Percentiles rank a stretch among this genome's conserved stretches.
These are phyloP conservation scores for Monilinia fructigena DNA, from an alignment of 2,329 filamentous ascomycete genomes.

Conservation along the genomic window DNA sequence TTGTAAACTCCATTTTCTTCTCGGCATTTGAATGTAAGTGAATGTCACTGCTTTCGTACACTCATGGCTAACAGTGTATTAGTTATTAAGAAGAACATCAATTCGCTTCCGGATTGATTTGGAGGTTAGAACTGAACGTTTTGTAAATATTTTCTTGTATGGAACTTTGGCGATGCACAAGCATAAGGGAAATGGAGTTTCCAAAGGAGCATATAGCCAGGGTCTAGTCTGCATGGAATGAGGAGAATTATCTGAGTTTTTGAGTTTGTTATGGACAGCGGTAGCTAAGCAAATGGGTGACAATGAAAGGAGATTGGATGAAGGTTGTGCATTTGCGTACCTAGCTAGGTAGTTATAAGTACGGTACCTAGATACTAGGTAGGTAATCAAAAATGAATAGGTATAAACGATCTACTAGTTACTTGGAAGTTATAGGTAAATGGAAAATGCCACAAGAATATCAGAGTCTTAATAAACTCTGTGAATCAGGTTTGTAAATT, in stretches of 20 bases:
- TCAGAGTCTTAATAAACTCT: too few relatives aligned
- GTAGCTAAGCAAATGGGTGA: conserved; percentile 4
- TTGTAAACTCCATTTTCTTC: conserved; percentile 88
- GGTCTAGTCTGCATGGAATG: neutral
- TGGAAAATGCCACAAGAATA: neutral
- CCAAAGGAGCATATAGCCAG: conserved; percentile 10
- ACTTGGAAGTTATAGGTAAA: neutral
- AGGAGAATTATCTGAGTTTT: conserved; percentile 1
- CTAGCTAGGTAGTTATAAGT: neutral
- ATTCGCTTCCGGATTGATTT: conserved; percentile 38
- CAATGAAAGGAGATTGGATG: conserved; percentile 1
- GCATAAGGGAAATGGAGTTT: conserved; percentile 22
- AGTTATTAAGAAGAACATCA: conserved; percentile 64
- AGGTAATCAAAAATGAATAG: neutral
- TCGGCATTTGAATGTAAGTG: conserved; percentile 68
- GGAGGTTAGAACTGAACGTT: neutral
- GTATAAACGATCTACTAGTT: neutral
- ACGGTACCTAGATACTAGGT: neutral
- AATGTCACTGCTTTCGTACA: neutral
- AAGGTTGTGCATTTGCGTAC: neutral
- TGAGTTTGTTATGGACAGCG: neutral
- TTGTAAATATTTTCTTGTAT: conserved; percentile 25
- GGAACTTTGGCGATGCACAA: conserved; percentile 14
- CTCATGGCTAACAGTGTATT: neutral
- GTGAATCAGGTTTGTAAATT: too few relatives aligned